Evolutionary conservation across 192 early-diverging fungal species (phyloP).

Genomic region (Backusella circina): DNA sequence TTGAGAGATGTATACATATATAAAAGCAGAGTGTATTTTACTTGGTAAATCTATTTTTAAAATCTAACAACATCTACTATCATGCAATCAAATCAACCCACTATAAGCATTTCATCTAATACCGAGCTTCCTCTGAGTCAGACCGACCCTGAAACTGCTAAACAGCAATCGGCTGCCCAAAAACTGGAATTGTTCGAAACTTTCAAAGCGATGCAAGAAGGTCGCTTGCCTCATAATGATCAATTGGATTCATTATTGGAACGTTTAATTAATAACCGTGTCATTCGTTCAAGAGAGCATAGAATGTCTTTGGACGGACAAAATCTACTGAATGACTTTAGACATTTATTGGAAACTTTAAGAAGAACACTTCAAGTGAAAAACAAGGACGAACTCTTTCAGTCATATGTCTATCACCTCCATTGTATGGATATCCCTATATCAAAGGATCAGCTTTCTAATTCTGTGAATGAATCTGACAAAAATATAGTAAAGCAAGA

Average conservation of each 20-base stretch:
- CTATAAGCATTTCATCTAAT: neutral
- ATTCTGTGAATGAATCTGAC: neutral
- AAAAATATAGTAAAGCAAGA: conserved; percentile 5
- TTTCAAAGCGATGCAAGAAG: conserved; percentile 31
- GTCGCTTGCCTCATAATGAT: conserved; percentile 37
- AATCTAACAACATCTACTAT: neutral
- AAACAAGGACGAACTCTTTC: conserved; percentile 40
- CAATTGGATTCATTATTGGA: conserved; percentile 31
- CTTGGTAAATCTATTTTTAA: neutral
- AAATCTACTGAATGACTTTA: conserved; percentile 32
- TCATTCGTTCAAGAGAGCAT: conserved; percentile 32
- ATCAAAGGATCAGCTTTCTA: neutral
- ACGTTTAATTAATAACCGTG: conserved; percentile 17
- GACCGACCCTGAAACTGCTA: conserved; percentile 1
- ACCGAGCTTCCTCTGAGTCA: neutral
- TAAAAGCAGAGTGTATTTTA: neutral
- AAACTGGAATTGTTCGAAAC: conserved; percentile 36
- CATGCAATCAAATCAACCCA: neutral
- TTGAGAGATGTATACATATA: neutral
- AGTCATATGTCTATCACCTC: conserved; percentile 39
- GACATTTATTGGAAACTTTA: conserved; percentile 29
- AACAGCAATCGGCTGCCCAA: conserved; percentile 5
- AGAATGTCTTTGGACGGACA: conserved; percentile 37
- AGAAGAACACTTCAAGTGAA: conserved; percentile 31
- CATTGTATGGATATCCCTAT: neutral